phyloP scores from a whole-genome alignment of 257 asterid genomes.

The Eustoma russellianum region DNA sequence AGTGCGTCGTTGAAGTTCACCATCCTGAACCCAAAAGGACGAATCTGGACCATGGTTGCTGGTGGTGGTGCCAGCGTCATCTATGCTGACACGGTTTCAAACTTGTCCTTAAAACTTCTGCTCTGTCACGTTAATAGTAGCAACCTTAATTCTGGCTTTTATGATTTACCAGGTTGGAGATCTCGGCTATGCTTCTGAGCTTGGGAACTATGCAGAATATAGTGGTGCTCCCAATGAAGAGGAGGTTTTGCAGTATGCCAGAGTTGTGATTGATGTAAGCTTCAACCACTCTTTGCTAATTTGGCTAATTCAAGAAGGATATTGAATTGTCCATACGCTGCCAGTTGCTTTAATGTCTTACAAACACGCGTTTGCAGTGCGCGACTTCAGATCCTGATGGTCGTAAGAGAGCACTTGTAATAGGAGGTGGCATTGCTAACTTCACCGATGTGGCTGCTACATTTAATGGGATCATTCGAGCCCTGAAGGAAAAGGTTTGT shows the following conservation, averaged over 20 bases:
- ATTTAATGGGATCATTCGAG: slow-evolving; percentile 83
- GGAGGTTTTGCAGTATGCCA: slow-evolving; percentile 91
- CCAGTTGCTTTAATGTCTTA: neutral
- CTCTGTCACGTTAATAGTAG: neutral
- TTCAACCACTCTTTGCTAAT: slow-evolving; percentile 2
- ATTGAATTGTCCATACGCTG: neutral
- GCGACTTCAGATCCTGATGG: slow-evolving; percentile 96
- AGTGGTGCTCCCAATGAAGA: slow-evolving; percentile 98
- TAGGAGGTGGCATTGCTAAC: slow-evolving; percentile 96
- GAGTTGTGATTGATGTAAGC: slow-evolving; percentile 91
- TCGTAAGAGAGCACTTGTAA: slow-evolving; percentile 72
- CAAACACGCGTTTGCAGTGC: slow-evolving; percentile 37
- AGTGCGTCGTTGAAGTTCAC: slow-evolving; percentile 98
- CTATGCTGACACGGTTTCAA: slow-evolving; percentile 77
- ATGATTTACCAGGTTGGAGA: slow-evolving; percentile 64
- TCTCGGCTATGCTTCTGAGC: slow-evolving; percentile 91
- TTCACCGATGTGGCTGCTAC: slow-evolving; percentile 96
- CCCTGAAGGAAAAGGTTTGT: slow-evolving; percentile 76
- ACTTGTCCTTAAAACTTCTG: slow-evolving; percentile 11
- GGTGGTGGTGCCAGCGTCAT: slow-evolving; percentile 99
- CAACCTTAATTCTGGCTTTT: neutral
- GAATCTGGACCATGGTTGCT: slow-evolving; percentile 99
- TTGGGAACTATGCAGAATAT: slow-evolving; percentile 92
- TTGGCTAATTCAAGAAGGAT: neutral
- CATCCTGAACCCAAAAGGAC: slow-evolving; percentile 84